Evolutionary conservation across 164 flowering plant genomes (phyloP).

Genomic region (Piper betle): DNA sequence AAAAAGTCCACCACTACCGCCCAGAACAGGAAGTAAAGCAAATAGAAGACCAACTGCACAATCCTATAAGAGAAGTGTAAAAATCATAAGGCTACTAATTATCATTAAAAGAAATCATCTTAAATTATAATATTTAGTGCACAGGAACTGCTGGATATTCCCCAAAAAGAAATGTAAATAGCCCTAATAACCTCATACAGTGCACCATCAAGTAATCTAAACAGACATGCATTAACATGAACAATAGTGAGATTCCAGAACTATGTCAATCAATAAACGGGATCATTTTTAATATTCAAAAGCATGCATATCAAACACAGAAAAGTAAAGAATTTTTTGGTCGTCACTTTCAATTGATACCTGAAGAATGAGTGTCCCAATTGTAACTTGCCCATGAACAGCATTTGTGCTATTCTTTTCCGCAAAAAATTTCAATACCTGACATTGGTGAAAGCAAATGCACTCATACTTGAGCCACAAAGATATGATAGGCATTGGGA

Average conservation of each 20-base stretch:
- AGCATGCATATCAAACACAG: not conserved
- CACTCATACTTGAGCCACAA: not conserved
- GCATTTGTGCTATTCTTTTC: slow-evolving; percentile 53
- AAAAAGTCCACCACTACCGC: slow-evolving; percentile 74
- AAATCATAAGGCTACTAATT: not conserved
- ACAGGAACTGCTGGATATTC: not conserved
- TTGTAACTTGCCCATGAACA: slow-evolving; percentile 91
- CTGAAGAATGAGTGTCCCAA: slow-evolving; percentile 94
- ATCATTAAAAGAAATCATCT: not conserved
- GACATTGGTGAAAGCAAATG: slow-evolving; percentile 5
- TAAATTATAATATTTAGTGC: not conserved
- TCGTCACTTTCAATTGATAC: slow-evolving; percentile 17
- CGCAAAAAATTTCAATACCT: slow-evolving; percentile 82
- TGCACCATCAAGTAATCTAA: not conserved
- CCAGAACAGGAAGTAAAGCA: slow-evolving; percentile 96
- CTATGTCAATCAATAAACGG: slow-evolving; percentile 3
- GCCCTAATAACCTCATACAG: not conserved
- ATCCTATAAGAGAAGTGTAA: slow-evolving; percentile 34
- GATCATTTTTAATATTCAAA: slow-evolving; percentile 1
- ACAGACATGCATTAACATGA: not conserved
- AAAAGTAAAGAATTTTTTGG: not conserved
- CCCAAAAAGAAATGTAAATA: not conserved
- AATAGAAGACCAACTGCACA: slow-evolving; percentile 96
- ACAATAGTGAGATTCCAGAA: not conserved
- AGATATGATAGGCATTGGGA: too few species aligned